Conservation (phyloP, 176 grass and related monocot genomes). For the Cenchrus americanus region DNA sequence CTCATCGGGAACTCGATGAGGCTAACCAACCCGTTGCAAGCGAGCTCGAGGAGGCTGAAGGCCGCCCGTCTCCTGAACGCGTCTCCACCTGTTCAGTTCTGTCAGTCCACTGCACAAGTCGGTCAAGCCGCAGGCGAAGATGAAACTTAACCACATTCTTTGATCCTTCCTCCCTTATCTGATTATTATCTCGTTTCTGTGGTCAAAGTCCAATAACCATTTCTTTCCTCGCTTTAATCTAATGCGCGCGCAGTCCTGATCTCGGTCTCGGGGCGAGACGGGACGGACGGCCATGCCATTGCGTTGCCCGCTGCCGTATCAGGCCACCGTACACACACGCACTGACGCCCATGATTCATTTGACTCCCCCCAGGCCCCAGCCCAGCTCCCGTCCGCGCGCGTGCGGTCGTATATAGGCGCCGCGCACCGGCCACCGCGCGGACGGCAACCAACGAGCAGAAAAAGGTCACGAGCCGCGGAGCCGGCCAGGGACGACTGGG, state of each 20-base stretch:
- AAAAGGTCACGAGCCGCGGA: too few relatives aligned
- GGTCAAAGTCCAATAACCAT: conserved; percentile 36
- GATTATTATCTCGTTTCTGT: neutral
- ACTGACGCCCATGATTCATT: neutral
- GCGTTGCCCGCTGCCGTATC: neutral
- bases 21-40: neutral
- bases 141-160: neutral
- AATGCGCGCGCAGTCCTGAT: neutral
- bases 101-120: neutral
- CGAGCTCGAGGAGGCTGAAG: neutral
- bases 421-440: neutral
- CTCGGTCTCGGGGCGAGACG: neutral
- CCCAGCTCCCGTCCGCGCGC: neutral
- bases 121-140: neutral
- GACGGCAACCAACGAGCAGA: neutral
- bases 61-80: conserved; percentile 21
- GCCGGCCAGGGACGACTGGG: too few relatives aligned
- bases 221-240: neutral
- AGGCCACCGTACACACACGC: neutral
- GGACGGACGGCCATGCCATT: neutral
- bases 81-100: conserved; percentile 15
- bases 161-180: neutral
- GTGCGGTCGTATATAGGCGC: conserved; percentile 32
- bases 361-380: neutral
- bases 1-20: neutral